Base-by-base conservation (phyloP, 345 rosid genomes). In the Erysimum cheiranthoides region DNA sequence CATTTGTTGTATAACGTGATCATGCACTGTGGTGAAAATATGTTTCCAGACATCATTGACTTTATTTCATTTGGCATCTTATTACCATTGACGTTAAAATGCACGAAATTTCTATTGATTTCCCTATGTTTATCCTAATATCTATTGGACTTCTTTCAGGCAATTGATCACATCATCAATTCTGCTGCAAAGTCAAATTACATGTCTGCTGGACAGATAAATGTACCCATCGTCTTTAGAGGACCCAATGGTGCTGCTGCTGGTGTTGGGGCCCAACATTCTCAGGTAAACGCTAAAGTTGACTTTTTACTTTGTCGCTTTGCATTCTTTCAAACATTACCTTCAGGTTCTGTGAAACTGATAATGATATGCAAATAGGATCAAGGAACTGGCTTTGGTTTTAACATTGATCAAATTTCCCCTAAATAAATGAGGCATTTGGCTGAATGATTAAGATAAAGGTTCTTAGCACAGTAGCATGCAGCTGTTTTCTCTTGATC, bases 211-310 rank as follows among this genome's bases (percentile, higher is more conserved):
- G 98, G 97, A 30, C 92, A 88, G 68, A 78, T 94, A 6, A 66
- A 82, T 11, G 97, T 86, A 54, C 90, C 98, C 57, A 90, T 92
- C 54, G 98, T 94, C 66, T 92, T 92, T 74, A 87, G 97, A 79
- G 97, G 97, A 73, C 96, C 98, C 56, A 94, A 94, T 84, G 98
- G 98, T 77, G 95, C 95, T 40, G 97, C 99, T 71, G 97, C 98
- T 63, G 99, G 98, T 83, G 98, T 95, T 54, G 99, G 90, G 67
- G 99, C 97, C 63, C 98, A 94, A 71, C 98, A 94, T 80, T 94
- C 98, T 73, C 98, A 94, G 10, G 97, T 86, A 84, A 73, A 63
- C 17, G 39, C 66, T 21, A 3, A 65, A 17, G 4, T 31, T 56
- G 53, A 40, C 40, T 65, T 2, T 46, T 46, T 47, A 14, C 51